phyloP scores from a whole-genome alignment of 805 yeast species.

The Yamadazyma sp. region DNA sequence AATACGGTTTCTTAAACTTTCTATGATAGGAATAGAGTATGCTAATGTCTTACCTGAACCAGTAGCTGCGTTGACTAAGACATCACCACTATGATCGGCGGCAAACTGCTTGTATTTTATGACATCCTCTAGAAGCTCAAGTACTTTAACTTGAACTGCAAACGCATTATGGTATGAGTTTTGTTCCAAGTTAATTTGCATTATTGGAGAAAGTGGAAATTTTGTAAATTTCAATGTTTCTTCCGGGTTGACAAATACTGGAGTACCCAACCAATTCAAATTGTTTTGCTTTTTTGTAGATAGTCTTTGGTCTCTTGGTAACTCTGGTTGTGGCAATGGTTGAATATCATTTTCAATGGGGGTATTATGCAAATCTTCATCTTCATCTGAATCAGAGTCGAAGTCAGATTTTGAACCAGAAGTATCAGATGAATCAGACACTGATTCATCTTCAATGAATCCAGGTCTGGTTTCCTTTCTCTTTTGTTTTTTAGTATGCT shows the following conservation, averaged over 20 bases:
- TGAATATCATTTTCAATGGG: too few relatives aligned
- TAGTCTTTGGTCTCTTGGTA: constrained; percentile 51
- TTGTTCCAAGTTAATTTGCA: constrained; percentile 45
- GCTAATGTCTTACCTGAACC: constrained; percentile 97
- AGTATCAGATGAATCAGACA: too few relatives aligned
- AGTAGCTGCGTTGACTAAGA: constrained; percentile 88
- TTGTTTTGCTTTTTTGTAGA: constrained; percentile 28
- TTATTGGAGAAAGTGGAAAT: constrained; percentile 41
- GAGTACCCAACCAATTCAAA: constrained; percentile 66
- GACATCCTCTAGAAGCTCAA: constrained; percentile 50
- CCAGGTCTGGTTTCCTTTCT: too few relatives aligned
- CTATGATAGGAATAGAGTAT: constrained; percentile 79
- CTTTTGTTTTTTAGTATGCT: too few relatives aligned
- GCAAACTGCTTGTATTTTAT: constrained; percentile 34
- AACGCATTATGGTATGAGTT: constrained; percentile 58
- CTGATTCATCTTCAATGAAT: too few relatives aligned
- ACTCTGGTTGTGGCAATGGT: constrained; percentile 83
- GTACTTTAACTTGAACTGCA: constrained; percentile 70
- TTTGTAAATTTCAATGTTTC: constrained; percentile 46
- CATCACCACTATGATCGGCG: constrained; percentile 66
- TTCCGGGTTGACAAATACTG: constrained; percentile 53
- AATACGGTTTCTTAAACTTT: constrained; percentile 55
- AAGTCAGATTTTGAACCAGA: too few relatives aligned
- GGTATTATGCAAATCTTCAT: constrained; percentile 28
- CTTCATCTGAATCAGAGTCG: constrained; percentile 15